phyloP scores from a whole-genome alignment of 2,329 filamentous ascomycete genomes.

The Colletotrichum sojae region DNA sequence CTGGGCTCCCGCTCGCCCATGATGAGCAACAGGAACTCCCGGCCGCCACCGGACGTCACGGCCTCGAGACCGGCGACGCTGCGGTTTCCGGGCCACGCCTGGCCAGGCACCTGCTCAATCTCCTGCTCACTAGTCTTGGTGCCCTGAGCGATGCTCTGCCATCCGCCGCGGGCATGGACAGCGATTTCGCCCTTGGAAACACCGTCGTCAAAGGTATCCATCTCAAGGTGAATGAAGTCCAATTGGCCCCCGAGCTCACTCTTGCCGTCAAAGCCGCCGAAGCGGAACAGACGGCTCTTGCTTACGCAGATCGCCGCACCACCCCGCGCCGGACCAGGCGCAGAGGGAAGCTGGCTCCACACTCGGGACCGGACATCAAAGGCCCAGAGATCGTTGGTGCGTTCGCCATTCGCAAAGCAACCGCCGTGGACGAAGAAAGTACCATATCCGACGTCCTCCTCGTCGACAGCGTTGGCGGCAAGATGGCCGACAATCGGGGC shows the following conservation, averaged over 20 bases:
- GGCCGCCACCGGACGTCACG: slow-evolving; percentile 70
- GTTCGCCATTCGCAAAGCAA: slow-evolving; percentile 73
- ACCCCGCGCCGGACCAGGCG: slow-evolving; percentile 76
- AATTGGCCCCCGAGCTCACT: slow-evolving; percentile 79
- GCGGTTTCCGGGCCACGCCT: slow-evolving; percentile 66
- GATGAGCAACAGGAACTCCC: slow-evolving; percentile 73
- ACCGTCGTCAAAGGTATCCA: slow-evolving; percentile 69
- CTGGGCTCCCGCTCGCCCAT: slow-evolving; percentile 71
- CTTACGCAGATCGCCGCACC: slow-evolving; percentile 77
- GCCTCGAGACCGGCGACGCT: slow-evolving; percentile 69
- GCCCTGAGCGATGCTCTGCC: slow-evolving; percentile 66
- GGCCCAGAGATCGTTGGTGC: slow-evolving; percentile 80
- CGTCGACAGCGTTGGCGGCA: slow-evolving; percentile 70
- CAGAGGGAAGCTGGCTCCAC: slow-evolving; percentile 79
- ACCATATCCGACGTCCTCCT: slow-evolving; percentile 73
- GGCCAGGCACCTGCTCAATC: slow-evolving; percentile 50
- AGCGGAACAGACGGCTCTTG: slow-evolving; percentile 78
- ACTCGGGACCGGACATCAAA: slow-evolving; percentile 75
- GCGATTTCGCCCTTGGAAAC: slow-evolving; percentile 63
- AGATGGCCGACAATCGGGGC: slow-evolving; percentile 70
- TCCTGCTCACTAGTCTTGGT: slow-evolving; percentile 51
- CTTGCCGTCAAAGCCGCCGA: slow-evolving; percentile 84
- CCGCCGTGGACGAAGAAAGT: slow-evolving; percentile 85
- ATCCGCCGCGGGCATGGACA: slow-evolving; percentile 65
- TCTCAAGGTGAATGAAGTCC: slow-evolving; percentile 73